Evolutionary conservation across 768 basidiomycete genomes (phyloP), one percentile per base, ranked within the genome.

Genomic region (Serendipita sp.): DNA sequence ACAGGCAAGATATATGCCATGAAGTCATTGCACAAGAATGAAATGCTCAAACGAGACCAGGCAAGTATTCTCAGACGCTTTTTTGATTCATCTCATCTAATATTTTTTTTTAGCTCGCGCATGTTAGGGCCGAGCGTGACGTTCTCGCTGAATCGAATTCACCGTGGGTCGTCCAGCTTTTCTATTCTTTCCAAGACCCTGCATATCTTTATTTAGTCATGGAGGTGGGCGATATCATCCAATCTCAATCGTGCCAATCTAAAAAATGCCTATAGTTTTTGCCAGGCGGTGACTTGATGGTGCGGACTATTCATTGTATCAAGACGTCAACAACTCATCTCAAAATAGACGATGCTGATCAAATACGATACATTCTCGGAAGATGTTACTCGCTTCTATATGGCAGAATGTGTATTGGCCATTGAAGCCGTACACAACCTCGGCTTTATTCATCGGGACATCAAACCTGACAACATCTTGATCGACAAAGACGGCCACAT

Each of bases 21-120:
- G 95, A 98, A 98, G 76, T 90, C 91, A 27, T 76, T 98, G 72
- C 86, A 87, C 75, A 99, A 99, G 77, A 88, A 88, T 58, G 96
- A 97, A 73, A 99, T 98, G 96, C 82, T 99, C 74, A 95, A 97
- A 76, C 96, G 96, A 73, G 96, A 99, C 71, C 95, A 99, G 79
- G 94, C 88, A 65, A 53, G 82, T 69, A 15, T 23, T 23, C 29
- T 23, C 23, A 16, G 2, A 63, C 34, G 29, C 53, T 18, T 11
- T 43, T 6, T 10, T 44, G 44, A 18, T 52, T 48, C 45, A 46
- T 23, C 43, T 8, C 36, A 6, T 44, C 62, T 44, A 10, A 33
- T 23, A 13, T 40, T 2, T 16, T 4, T 2, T 60, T 34, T 2
- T 68, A 98, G 95, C 80, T 98, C 55, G 95, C 96, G 13, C 96